phyloP scores from a whole-genome alignment of 2,329 filamentous ascomycete species.

The Geosmithia flava region DNA sequence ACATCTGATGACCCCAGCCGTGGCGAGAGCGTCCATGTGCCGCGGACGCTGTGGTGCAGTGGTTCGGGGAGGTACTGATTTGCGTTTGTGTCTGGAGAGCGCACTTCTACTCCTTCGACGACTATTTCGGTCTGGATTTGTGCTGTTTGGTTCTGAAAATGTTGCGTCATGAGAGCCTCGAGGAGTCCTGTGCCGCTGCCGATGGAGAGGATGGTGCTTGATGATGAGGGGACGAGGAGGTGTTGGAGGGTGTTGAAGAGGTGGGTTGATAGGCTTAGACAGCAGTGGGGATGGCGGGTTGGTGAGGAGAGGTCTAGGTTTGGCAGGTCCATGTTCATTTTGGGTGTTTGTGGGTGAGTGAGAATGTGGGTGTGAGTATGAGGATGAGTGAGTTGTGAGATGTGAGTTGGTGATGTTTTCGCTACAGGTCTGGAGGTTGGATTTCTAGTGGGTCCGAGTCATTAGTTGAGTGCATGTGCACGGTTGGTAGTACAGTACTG shows the following conservation, averaged over 20 bases:
- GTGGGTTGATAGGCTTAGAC: slow-evolving; percentile 13
- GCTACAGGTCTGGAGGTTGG: too few relatives aligned
- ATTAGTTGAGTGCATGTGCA: too few relatives aligned
- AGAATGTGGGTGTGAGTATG: too few relatives aligned
- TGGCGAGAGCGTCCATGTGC: slow-evolving; percentile 16
- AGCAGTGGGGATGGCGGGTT: slow-evolving; percentile 14
- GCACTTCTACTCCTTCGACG: slow-evolving; percentile 14
- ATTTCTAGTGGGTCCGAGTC: too few relatives aligned
- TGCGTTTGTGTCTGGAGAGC: slow-evolving; percentile 3
- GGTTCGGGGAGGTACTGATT: slow-evolving; percentile 15
- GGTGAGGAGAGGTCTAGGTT: slow-evolving; percentile 2
- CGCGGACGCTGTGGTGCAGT: slow-evolving; percentile 13
- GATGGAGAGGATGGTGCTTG: slow-evolving; percentile 11
- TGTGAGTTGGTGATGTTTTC: too few relatives aligned
- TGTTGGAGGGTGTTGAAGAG: slow-evolving; percentile 9
- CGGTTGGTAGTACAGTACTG: too few relatives aligned
- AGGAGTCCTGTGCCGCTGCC: slow-evolving; percentile 17
- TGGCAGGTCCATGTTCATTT: neutral
- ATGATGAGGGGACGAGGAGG: slow-evolving; percentile 1
- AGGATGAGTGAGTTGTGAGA: too few relatives aligned
- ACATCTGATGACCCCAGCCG: slow-evolving; percentile 11
- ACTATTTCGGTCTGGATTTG: slow-evolving; percentile 1
- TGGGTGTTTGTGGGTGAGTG: too few relatives aligned
- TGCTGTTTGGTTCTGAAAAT: neutral
- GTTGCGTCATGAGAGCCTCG: slow-evolving; percentile 9